A percentile compares a stretch with the other conserved stretches of the same genome.
Evolutionary conservation across 73 alveolate genomes (phyloP).

Genomic region (Effrenium voratum): DNA sequence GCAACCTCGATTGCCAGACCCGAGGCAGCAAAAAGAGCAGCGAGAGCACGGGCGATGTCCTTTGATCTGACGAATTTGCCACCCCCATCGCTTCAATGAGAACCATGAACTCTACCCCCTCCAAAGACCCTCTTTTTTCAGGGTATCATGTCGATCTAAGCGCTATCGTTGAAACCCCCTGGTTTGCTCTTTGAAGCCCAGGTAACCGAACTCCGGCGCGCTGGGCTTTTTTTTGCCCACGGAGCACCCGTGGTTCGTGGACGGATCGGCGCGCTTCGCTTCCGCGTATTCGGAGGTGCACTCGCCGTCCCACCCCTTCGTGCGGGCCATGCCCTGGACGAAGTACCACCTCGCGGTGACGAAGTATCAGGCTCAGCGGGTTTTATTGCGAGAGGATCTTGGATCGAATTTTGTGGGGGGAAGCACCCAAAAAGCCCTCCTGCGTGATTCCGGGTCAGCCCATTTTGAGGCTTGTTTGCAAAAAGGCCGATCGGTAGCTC

Average conservation of each 20-base stretch:
- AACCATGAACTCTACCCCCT: background rate
- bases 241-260: too few species aligned
- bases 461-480: too few species aligned
- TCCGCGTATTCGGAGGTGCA: too few species aligned
- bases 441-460: background rate
- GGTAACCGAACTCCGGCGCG: background rate
- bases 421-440: too few species aligned
- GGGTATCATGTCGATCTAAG: background rate
- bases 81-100: too few species aligned
- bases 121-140: background rate
- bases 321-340: constrained; percentile 80
- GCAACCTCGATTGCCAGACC: too few species aligned
- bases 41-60: too few species aligned
- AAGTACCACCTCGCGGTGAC: constrained; percentile 80
- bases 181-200: background rate
- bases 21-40: too few species aligned
- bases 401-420: background rate
- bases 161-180: background rate
- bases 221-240: background rate
- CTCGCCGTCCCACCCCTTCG: constrained; percentile 70
- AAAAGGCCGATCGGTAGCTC: background rate
- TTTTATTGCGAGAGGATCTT: background rate
- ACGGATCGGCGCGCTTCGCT: too few species aligned
- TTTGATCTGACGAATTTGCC: too few species aligned
- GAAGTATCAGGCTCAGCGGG: constrained; percentile 36